Percentiles rank a stretch among this genome's conserved stretches.
Conservation (phyloP, 108 stramenopile genomes). For the Skeletonema costatum region DNA sequence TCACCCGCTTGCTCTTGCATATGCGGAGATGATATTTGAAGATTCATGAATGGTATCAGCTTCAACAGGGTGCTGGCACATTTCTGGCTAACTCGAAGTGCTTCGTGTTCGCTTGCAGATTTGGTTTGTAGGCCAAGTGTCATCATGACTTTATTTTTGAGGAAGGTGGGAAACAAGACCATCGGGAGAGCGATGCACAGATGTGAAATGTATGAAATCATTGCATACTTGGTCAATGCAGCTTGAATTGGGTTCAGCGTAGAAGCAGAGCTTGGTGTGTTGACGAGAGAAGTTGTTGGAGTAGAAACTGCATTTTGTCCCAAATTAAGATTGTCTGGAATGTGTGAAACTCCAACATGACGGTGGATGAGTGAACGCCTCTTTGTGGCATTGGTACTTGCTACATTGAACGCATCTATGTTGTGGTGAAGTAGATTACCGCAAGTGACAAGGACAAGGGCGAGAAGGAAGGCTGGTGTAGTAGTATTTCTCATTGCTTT, state of each 20-base stretch:
- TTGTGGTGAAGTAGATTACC: background rate
- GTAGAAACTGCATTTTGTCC: background rate
- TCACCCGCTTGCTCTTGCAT: background rate
- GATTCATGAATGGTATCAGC: constrained; percentile 70
- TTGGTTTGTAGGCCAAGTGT: constrained; percentile 28
- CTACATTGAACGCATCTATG: background rate
- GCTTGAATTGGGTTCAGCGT: constrained; percentile 13
- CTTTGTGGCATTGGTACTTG: background rate
- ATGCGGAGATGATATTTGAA: constrained; percentile 10
- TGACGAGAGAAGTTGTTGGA: background rate
- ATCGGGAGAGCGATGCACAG: constrained; percentile 78
- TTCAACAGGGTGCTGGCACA: constrained; percentile 67
- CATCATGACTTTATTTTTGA: constrained; percentile 22
- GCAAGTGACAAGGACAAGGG: background rate
- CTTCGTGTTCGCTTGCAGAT: constrained; percentile 39
- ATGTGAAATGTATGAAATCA: constrained; percentile 63
- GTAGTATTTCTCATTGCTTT: background rate
- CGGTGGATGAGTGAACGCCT: background rate
- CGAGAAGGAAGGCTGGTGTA: background rate
- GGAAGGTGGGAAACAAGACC: constrained; percentile 53
- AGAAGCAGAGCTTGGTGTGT: background rate
- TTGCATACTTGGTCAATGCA: constrained; percentile 39
- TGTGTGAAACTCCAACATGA: background rate
- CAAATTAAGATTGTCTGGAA: background rate
- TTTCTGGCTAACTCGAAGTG: constrained; percentile 61